These are phyloP conservation scores for Isatis lusitanica DNA, from an alignment of 441 rosid species.

Conservation along the genomic window DNA sequence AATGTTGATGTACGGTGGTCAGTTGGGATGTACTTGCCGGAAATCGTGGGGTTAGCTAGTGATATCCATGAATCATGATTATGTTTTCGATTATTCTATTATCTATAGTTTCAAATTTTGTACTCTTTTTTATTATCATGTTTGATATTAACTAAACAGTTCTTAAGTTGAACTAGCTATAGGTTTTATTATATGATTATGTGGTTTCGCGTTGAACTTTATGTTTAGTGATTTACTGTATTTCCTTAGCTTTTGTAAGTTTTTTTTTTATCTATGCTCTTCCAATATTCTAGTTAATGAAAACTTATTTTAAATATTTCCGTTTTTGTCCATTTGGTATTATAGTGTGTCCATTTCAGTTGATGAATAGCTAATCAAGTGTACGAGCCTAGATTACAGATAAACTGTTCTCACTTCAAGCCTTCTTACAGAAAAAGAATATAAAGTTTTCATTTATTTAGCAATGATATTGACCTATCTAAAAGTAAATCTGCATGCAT, in stretches of 20 bases:
- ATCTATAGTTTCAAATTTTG: neutral
- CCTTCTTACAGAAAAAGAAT: neutral
- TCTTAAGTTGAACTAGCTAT: neutral
- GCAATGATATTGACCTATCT: neutral
- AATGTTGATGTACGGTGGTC: constrained; percentile 32
- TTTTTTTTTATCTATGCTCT: neutral
- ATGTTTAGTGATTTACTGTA: neutral
- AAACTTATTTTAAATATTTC: neutral
- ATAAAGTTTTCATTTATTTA: neutral
- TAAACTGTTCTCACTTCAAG: neutral
- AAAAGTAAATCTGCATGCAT: constrained; percentile 23
- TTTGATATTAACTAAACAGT: constrained; percentile 4
- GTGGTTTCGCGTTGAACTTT: neutral
- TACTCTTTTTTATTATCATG: neutral
- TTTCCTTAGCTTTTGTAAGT: neutral
- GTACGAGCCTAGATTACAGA: neutral
- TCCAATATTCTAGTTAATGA: neutral
- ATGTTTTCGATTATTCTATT: neutral
- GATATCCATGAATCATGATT: neutral
- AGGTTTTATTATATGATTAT: neutral
- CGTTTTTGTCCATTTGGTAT: neutral
- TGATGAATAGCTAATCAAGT: neutral
- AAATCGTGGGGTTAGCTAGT: constrained; percentile 23
- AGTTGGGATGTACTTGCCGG: constrained; percentile 20
- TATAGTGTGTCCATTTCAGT: neutral